These are phyloP conservation scores for Seminavis robusta DNA, from an alignment of 108 stramenopile species.

Conservation along the genomic window DNA sequence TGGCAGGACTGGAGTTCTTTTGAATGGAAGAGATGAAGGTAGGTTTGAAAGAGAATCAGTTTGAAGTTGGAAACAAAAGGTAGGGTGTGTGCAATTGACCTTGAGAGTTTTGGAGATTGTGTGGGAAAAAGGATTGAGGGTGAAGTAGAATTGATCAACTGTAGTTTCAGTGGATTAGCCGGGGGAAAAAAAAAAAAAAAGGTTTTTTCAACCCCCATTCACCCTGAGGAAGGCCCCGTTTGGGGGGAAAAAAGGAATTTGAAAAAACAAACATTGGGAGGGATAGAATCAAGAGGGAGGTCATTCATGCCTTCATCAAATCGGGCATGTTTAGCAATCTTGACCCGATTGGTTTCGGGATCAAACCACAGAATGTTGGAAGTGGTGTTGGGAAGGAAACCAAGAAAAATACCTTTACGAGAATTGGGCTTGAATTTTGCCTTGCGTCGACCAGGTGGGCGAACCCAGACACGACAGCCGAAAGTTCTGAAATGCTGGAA, in stretches of 20 bases:
- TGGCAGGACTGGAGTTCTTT: neutral
- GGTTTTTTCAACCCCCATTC: no score
- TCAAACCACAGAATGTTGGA: conserved; percentile 17
- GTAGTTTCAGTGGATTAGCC: no score
- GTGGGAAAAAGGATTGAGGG: no score
- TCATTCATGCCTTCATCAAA: conserved; percentile 46
- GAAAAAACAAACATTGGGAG: conserved; percentile 18
- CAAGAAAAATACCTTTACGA: conserved; percentile 16
- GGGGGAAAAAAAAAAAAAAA: no score
- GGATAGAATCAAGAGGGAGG: conserved; percentile 3
- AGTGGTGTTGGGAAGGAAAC: conserved; percentile 17
- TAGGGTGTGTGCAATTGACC: neutral
- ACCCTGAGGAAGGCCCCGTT: no score
- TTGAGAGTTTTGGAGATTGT: no score
- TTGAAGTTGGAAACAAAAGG: neutral
- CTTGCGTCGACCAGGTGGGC: neutral
- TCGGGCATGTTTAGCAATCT: conserved; percentile 19
- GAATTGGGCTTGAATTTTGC: conserved; percentile 1
- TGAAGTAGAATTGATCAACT: no score
- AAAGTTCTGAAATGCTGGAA: conserved; percentile 12
- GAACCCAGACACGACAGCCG: conserved; percentile 12
- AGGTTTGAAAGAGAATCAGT: neutral
- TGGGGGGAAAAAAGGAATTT: no score
- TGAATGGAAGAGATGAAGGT: neutral
- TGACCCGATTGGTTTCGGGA: conserved; percentile 6